These are phyloP conservation scores for Lindgomyces ingoldianus DNA, from an alignment of 495 filamentous ascomycete species.

Conservation along the genomic window DNA sequence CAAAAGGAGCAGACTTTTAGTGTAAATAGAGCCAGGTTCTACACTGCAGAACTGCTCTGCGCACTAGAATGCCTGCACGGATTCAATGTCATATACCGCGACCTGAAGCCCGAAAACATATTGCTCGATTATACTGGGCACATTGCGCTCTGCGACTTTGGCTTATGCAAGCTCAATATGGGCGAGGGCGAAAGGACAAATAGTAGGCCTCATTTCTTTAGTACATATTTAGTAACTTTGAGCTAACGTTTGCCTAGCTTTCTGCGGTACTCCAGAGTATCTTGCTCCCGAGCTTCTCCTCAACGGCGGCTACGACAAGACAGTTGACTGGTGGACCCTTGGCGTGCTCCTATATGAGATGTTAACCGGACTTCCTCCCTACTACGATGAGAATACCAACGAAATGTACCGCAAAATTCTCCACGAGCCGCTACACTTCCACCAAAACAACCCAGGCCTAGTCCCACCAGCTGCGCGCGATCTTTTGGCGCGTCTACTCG, in stretches of 20 bases:
- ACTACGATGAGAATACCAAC: constrained; percentile 99
- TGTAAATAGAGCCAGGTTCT: constrained; percentile 94
- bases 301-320: constrained; percentile 96
- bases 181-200: constrained; percentile 98
- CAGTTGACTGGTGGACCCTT: constrained; percentile 99
- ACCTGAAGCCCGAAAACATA: constrained; percentile 99
- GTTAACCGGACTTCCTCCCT: constrained; percentile 96
- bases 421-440: constrained; percentile 86
- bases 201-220: constrained; percentile 54
- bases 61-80: constrained; percentile 96
- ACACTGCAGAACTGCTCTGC: constrained; percentile 97
- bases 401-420: constrained; percentile 99
- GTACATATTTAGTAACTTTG: background rate
- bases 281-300: constrained; percentile 92
- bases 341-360: constrained; percentile 98
- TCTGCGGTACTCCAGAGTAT: constrained; percentile 98
- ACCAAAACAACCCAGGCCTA: constrained; percentile 75
- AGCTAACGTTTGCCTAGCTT: constrained; percentile 55
- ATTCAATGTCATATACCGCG: constrained; percentile 99
- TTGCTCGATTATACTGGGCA: constrained; percentile 97
- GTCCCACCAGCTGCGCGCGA: constrained; percentile 94
- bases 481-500: constrained; percentile 82
- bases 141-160: constrained; percentile 98
- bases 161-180: constrained; percentile 98
- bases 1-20: constrained; percentile 98